These are phyloP conservation scores for Picochlorum sp. DNA, from an alignment of 139 green algal genomes.

Conservation along the genomic window DNA sequence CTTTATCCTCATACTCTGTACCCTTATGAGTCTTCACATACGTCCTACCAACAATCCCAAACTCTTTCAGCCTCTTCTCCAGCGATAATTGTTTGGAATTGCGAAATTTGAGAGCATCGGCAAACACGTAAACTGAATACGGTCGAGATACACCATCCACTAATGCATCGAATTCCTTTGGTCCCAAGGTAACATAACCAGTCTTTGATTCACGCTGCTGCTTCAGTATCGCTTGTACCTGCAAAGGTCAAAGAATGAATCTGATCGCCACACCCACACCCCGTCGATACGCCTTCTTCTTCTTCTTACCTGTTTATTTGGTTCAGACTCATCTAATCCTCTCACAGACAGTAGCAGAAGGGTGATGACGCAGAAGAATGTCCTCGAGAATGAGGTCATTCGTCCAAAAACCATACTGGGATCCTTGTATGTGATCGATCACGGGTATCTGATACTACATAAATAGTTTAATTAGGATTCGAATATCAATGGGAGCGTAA, in stretches of 20 bases:
- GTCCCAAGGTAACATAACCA: conserved; percentile 38
- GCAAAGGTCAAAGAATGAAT: background rate
- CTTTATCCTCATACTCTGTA: conserved; percentile 15
- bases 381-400: too few relatives aligned
- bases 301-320: too few relatives aligned
- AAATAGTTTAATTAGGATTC: too few relatives aligned
- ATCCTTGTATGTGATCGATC: too few relatives aligned
- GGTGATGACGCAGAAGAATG: too few relatives aligned
- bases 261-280: too few relatives aligned
- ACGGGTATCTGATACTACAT: too few relatives aligned
- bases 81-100: conserved; percentile 35
- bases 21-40: conserved; percentile 11
- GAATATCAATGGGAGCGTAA: conserved; percentile 21
- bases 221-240: background rate
- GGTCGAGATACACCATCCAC: conserved; percentile 24
- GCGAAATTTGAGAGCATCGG: conserved; percentile 30
- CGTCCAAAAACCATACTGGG: too few relatives aligned
- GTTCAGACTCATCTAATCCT: too few relatives aligned
- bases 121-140: conserved; percentile 44
- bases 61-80: conserved; percentile 25
- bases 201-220: conserved; percentile 16
- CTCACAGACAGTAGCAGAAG: too few relatives aligned
- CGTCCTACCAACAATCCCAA: conserved; percentile 17
- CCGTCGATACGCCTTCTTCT: too few relatives aligned
- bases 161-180: conserved; percentile 20